These are phyloP conservation scores for Amaranthus palmeri DNA, from an alignment of 148 eudicot genomes.

Conservation along the genomic window DNA sequence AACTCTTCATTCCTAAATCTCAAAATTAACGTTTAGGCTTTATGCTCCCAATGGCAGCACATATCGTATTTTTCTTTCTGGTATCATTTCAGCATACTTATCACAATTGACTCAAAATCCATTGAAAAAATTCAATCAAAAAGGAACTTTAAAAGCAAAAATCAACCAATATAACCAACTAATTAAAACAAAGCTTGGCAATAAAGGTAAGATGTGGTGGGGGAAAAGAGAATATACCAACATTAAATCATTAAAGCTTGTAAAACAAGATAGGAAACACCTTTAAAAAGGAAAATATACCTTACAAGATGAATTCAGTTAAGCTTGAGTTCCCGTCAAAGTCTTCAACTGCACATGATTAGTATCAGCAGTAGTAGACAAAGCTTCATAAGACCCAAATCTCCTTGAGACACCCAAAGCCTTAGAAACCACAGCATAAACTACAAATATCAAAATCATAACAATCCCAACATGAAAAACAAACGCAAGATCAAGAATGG, in stretches of 20 bases:
- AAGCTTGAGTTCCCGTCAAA: constrained; percentile 76
- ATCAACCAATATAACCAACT: not conserved
- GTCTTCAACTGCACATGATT: constrained; percentile 86
- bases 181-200: not conserved
- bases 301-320: not conserved
- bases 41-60: too few relatives aligned
- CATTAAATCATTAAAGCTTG: not conserved
- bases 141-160: not conserved
- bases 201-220: not conserved
- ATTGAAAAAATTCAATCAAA: not conserved
- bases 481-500: constrained; percentile 67
- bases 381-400: constrained; percentile 65
- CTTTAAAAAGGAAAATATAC: not conserved
- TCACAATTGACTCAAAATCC: too few relatives aligned
- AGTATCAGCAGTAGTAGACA: constrained; percentile 50
- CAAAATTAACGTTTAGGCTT: too few relatives aligned
- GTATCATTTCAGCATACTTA: too few relatives aligned
- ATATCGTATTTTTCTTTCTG: too few relatives aligned
- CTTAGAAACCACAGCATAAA: constrained; percentile 47
- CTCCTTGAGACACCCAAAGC: constrained; percentile 43
- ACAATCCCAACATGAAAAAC: constrained; percentile 60
- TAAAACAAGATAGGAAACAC: not conserved
- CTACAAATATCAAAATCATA: constrained; percentile 40
- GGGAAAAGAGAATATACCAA: not conserved
- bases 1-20: too few relatives aligned